Percentiles rank a stretch among this genome's conserved stretches.
Evolutionary conservation across 306 rosid genomes (phyloP).

Genomic region (Sechiopsis laciniata): DNA sequence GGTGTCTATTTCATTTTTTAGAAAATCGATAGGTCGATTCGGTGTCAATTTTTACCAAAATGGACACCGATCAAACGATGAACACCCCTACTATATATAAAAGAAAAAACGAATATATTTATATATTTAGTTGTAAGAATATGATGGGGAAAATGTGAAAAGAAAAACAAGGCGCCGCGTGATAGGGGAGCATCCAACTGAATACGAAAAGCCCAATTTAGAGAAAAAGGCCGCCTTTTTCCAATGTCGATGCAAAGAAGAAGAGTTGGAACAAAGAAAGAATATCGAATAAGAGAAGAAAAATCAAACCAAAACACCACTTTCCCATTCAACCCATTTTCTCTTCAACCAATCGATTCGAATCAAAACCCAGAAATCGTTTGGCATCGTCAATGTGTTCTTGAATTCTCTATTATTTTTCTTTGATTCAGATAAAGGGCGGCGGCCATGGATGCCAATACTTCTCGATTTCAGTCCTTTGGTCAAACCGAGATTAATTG

Average conservation of each 20-base stretch:
- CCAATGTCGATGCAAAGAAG: background rate
- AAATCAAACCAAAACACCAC: conserved; percentile 16
- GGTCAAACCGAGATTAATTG: conserved; percentile 82
- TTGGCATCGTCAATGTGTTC: conserved; percentile 27
- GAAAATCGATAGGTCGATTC: too few relatives aligned
- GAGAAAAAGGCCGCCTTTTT: background rate
- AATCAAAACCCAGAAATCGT: too few relatives aligned
- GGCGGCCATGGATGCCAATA: conserved; percentile 42
- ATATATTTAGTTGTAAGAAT: too few relatives aligned
- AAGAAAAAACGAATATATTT: too few relatives aligned
- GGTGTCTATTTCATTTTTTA: too few relatives aligned
- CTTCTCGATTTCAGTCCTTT: conserved; percentile 39
- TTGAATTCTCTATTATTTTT: conserved; percentile 22
- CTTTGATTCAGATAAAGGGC: conserved; percentile 2
- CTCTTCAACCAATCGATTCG: conserved; percentile 16
- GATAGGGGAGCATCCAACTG: background rate
- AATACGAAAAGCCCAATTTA: background rate
- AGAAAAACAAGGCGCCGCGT: background rate
- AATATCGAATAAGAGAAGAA: background rate
- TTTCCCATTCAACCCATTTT: conserved; percentile 16
- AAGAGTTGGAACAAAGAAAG: conserved; percentile 2
- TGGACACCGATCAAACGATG: too few relatives aligned
- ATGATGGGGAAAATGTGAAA: too few relatives aligned
- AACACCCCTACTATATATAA: too few relatives aligned
- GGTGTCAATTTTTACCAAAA: too few relatives aligned